Evolutionary conservation across 2,329 filamentous ascomycete species (phyloP), one percentile per base, ranked within the genome.

Genomic region (Arthrinium puccinioides): DNA sequence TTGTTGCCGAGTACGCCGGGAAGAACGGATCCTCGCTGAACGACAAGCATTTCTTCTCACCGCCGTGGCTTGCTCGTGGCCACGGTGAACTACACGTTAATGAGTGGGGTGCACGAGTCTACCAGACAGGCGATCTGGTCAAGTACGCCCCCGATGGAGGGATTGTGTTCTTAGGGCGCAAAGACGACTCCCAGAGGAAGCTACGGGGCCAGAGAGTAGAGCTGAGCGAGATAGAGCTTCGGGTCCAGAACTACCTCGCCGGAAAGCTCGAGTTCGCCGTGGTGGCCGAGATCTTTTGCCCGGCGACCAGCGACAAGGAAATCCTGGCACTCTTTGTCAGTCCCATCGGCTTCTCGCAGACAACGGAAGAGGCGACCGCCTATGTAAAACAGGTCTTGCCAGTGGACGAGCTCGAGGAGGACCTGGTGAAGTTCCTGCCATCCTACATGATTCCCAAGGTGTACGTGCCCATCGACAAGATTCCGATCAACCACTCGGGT

Each of bases 111-210:
- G 24, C 21, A 5, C 47, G 55, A 1, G 30, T 66, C 6, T 67
- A 64, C 43, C 56, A 55, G 31, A 64, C 63, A 4, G 63, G 63
- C 21, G 63, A 67, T 41, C 52, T 66, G 6, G 63, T 50, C n/a
- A 48, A 47, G 30, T 62, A 62, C 23, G 42, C 55, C 28, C 43
- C 45, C 2, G 53, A 64, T 37, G 56, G 58, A 11, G 33, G 11
- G 4, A 31, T 28, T 53, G 61, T 43, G 43, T 62, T 37, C 14
- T 26, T 43, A 9, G 35, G 41, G 11, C 32, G 41, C 16, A 40
- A 37, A 25, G 33, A 43, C 33, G 38, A 32, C 18, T 32, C 23
- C 8, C 37, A 43, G 21, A 24, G 39, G 28, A 43, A 43, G 21
- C 35, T 43, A 3, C 33, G 35, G 9, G 41, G 41, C 5, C 40